A percentile compares a stretch with the other conserved stretches of the same genome.
Evolutionary conservation across 164 flowering plant genomes (phyloP).

Genomic region (Magnolia kwangsiensis): DNA sequence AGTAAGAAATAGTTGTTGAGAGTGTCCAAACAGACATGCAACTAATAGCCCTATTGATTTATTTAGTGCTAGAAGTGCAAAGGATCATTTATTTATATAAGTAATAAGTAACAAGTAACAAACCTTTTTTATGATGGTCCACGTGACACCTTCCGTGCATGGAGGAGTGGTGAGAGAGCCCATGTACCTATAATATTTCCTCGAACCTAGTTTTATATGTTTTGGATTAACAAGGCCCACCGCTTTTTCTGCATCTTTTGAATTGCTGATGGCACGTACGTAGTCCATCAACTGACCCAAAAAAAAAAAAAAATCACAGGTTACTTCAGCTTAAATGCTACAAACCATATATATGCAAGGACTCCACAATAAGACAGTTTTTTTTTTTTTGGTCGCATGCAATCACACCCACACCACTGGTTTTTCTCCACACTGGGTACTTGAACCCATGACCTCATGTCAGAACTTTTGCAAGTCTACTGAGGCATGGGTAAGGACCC

Average conservation of each 20-base stretch:
- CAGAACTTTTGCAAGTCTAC: too few relatives aligned
- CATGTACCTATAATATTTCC: slow-evolving; percentile 24
- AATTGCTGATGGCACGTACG: neutral
- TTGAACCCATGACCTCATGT: too few relatives aligned
- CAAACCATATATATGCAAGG: neutral
- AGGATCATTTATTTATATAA: too few relatives aligned
- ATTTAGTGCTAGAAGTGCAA: too few relatives aligned
- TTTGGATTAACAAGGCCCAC: slow-evolving; percentile 17
- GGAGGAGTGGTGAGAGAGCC: slow-evolving; percentile 36
- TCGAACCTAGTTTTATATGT: slow-evolving; percentile 11
- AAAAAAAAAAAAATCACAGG: neutral
- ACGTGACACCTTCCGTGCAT: slow-evolving; percentile 25
- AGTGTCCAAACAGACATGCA: neutral
- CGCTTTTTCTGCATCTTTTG: neutral
- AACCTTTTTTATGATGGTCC: slow-evolving; percentile 26
- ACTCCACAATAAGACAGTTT: too few relatives aligned
- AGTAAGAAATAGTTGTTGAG: neutral
- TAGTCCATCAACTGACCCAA: slow-evolving; percentile 12
- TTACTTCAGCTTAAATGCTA: too few relatives aligned
- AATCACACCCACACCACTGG: too few relatives aligned
- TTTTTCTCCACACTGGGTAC: too few relatives aligned
- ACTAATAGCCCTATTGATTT: too few relatives aligned
- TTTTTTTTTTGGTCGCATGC: too few relatives aligned
- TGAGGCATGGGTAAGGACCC: too few relatives aligned
- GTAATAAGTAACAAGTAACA: neutral